Conservation (phyloP, 108 stramenopile genomes). For the Fistulifera pelliculosa region DNA sequence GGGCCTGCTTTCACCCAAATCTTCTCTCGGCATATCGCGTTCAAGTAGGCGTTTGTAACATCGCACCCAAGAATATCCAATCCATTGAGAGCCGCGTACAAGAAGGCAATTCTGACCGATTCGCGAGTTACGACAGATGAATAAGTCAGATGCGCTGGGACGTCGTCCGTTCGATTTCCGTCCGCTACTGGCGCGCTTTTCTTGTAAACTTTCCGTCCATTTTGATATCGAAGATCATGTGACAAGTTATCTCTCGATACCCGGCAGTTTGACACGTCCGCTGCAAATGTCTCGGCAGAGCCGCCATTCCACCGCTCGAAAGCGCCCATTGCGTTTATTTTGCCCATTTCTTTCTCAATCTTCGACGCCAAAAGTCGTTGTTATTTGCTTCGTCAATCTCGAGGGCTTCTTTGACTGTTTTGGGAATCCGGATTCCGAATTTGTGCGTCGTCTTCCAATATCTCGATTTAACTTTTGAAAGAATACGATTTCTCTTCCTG, state of each 20-base stretch:
- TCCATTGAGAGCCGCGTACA: constrained; percentile 29
- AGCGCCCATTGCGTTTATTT: constrained; percentile 29
- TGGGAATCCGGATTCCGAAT: constrained; percentile 34
- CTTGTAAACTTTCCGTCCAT: constrained; percentile 25
- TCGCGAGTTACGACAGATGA: constrained; percentile 18
- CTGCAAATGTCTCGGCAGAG: constrained; percentile 5
- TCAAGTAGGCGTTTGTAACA: constrained; percentile 24
- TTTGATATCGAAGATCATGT: constrained; percentile 42
- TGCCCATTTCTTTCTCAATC: constrained; percentile 33
- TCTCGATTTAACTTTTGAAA: constrained; percentile 14
- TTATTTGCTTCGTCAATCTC: constrained; percentile 32
- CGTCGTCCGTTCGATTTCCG: no score
- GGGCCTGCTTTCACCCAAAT: constrained; percentile 15
- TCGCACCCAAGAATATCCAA: constrained; percentile 20
- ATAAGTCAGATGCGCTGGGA: no score
- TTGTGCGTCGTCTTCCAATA: constrained; percentile 18
- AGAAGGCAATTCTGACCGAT: constrained; percentile 19
- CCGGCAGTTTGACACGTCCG: no score
- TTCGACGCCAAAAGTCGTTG: constrained; percentile 8
- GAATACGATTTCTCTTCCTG: constrained; percentile 17
- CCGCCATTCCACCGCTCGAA: constrained; percentile 18
- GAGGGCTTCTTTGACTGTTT: constrained; percentile 22
- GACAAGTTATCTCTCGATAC: constrained; percentile 8
- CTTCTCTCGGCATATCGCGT: constrained; percentile 22
- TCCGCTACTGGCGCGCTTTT: no score